Evolutionary conservation across 148 eudicot genomes (phyloP), one percentile per base, ranked within the genome.

Genomic region (Vaccinium vitisidaea): DNA sequence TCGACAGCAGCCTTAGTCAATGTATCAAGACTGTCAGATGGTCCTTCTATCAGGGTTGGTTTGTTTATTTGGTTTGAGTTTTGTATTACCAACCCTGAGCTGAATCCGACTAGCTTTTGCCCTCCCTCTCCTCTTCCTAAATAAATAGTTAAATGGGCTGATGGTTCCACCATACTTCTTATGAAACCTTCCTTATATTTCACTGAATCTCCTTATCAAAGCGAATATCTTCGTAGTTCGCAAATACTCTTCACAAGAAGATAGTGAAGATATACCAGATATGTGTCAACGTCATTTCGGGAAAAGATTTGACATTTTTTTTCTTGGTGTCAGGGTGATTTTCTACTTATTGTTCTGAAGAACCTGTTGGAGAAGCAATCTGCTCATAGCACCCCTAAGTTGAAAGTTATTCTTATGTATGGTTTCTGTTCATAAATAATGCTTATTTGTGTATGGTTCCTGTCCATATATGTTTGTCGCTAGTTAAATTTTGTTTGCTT

Each of bases 341-440:
- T 97, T 87, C 89, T 97, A 78, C 93, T 97, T 77, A 92, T 95
- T 85, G 91, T 94, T 83, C 84, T 97, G 88, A 97, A 94, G 94
- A 92, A 87, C 84, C 86, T 94, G 84, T 88, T 97, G 84, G 93
- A 97, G 90, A 97, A 93, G 92, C 95, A 93, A 90, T 88, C 94
- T 80, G 85, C 90, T 81, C 53, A 78, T 63, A 86, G 95, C 65
- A 81, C 88, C 79, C 85, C 88, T 48, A 87, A 88, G 84, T 88
- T 97, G 87, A 97, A 97, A 90, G 92, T 97, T 86, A 91, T 97
- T 90, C 98, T 97, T 81, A 94, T 95, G 99, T 97, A 92, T 89
- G 98, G 65, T 84, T 25, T 50, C 80, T 71, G 75, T 53, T 79
- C 63, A 55, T 84, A 19, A 67, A 43, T 83, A 78, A 85, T 70